Evolutionary conservation across 2,329 filamentous ascomycete species (phyloP).

Genomic region (Aspergillus novofumigatus): DNA sequence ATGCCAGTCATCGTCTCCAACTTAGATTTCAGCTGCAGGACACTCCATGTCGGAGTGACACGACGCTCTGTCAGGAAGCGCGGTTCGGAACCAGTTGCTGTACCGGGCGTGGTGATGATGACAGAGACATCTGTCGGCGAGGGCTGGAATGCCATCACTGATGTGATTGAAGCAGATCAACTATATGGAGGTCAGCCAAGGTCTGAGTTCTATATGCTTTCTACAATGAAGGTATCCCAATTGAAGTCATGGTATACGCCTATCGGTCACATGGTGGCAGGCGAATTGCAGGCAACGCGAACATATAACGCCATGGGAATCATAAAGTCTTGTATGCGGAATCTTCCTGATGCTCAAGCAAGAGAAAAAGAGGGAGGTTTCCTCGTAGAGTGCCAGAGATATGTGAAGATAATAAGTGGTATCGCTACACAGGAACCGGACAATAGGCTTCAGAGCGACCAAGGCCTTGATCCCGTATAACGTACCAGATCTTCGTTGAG

Average conservation of each 20-base stretch:
- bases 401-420: not conserved
- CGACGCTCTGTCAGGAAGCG: slow-evolving; percentile 73
- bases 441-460: not conserved
- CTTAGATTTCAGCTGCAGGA: slow-evolving; percentile 76
- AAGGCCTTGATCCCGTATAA: not conserved
- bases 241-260: not conserved
- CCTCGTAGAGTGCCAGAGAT: not conserved
- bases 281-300: not conserved
- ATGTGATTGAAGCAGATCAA: not conserved
- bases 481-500: not conserved
- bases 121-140: slow-evolving; percentile 38
- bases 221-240: not conserved
- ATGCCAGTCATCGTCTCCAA: slow-evolving; percentile 92
- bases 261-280: not conserved
- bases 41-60: slow-evolving; percentile 86
- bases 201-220: not conserved
- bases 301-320: not conserved
- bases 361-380: not conserved
- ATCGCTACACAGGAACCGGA: not conserved
- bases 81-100: slow-evolving; percentile 20
- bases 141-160: slow-evolving; percentile 34
- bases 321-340: not conserved
- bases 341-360: not conserved
- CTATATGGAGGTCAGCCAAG: not conserved
- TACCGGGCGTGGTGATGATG: slow-evolving; percentile 33